Conservation (phyloP, 169 alveolate genomes). For the Plasmodium fragile region DNA sequence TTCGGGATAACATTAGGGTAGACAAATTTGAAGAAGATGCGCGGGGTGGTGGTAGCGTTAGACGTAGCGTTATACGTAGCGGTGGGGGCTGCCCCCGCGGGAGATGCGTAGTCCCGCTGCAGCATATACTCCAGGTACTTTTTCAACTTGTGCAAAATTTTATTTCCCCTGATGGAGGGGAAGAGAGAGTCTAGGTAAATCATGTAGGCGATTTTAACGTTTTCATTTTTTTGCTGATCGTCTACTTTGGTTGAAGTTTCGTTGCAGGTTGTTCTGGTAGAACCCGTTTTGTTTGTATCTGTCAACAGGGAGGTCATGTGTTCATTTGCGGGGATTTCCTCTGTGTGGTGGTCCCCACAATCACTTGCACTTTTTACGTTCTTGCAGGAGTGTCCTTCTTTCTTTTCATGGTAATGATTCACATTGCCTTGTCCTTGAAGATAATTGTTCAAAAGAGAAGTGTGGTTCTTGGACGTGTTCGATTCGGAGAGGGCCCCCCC, state of each 20-base stretch:
- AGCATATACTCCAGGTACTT: slow-evolving; percentile 49
- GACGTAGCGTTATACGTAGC: not conserved
- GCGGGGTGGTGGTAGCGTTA: not conserved
- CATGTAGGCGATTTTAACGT: slow-evolving; percentile 64
- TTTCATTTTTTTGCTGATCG: not conserved
- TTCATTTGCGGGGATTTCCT: not conserved
- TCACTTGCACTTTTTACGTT: not conserved
- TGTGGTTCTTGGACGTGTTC: not conserved
- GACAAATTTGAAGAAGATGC: slow-evolving; percentile 71
- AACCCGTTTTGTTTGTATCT: not conserved
- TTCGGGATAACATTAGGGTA: slow-evolving; percentile 70
- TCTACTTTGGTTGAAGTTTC: not conserved
- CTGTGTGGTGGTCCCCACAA: not conserved
- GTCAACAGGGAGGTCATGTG: not conserved
- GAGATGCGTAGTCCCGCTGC: not conserved
- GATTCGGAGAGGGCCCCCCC: not conserved
- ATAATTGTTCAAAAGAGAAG: not conserved
- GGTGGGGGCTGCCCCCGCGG: not conserved
- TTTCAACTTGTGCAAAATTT: slow-evolving; percentile 43
- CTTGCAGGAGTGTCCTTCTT: not conserved
- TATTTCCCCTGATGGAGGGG: slow-evolving; percentile 60
- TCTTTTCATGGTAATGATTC: not conserved
- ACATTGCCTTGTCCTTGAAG: not conserved
- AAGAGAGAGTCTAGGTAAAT: slow-evolving; percentile 80
- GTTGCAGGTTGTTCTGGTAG: not conserved